Evolutionary conservation across 2,329 filamentous ascomycete genomes (phyloP).

Genomic region (Aureobasidium musti): DNA sequence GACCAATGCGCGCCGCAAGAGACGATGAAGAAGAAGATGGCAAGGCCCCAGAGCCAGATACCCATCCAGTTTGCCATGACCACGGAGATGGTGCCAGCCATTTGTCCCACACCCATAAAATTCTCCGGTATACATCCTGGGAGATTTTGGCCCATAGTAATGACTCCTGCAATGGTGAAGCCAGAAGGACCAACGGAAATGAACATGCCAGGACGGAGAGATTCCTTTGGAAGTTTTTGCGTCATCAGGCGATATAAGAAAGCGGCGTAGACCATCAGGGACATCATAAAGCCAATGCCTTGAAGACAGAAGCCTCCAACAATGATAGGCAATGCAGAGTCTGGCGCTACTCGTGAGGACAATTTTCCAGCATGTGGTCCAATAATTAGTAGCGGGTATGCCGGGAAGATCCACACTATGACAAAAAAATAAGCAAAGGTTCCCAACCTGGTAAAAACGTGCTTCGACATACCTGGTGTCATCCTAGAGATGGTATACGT

Average conservation of each 20-base stretch:
- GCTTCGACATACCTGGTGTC: constrained; percentile 52
- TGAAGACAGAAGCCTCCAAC: constrained; percentile 62
- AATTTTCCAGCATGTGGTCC: constrained; percentile 70
- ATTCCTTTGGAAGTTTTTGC: constrained; percentile 76
- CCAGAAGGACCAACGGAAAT: constrained; percentile 77
- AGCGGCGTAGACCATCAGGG: constrained; percentile 78
- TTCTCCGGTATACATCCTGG: constrained; percentile 51
- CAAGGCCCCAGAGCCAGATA: constrained; percentile 81
- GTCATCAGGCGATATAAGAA: constrained; percentile 89
- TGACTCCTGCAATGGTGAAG: constrained; percentile 64
- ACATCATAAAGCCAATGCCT: constrained; percentile 65
- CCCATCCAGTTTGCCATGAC: constrained; percentile 64
- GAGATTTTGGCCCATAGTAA: constrained; percentile 59
- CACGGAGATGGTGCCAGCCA: constrained; percentile 58
- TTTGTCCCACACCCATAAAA: constrained; percentile 58
- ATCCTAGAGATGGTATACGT: constrained; percentile 76
- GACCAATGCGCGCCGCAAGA: constrained; percentile 74
- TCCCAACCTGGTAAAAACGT: too few species aligned
- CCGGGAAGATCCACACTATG: constrained; percentile 84
- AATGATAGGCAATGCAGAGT: constrained; percentile 56
- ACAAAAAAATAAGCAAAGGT: background rate
- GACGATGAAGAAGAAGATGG: constrained; percentile 81
- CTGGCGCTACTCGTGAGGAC: constrained; percentile 50
- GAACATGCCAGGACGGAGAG: constrained; percentile 79
- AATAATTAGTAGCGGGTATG: constrained; percentile 76